Base-by-base conservation (phyloP, 352 stramenopile genomes). In the Phytophthora melonis region DNA sequence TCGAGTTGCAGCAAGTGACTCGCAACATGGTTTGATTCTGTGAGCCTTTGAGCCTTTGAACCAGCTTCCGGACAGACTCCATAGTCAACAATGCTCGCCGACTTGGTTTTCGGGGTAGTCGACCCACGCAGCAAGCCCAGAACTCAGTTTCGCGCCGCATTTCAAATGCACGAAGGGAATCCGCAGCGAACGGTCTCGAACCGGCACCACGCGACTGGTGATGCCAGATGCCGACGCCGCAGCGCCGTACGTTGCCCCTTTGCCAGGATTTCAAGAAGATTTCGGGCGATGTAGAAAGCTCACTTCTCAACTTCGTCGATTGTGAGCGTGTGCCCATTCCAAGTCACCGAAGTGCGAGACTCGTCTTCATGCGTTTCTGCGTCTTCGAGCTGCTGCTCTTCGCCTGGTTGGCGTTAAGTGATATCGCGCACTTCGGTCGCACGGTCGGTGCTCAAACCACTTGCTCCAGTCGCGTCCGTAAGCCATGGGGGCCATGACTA, bases 401-500 rank as follows among this genome's bases (percentile, higher is more conserved):
- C 19, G 55, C 70, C 36, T 47, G 32, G 53, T 68, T 74, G 43
- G 10, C 70, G 49, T 16, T 71, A n/a, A 62, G 47, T 53, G 60
- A 65, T 58, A 3, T 68, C 7, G 27, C 62, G 25, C 21, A 13
- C 54, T 36, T 70, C 36, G 49, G 32, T 53, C 27, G 13, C 7
- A 27, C 14, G 23, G 43, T 58, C 19, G 53, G 63, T 58, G 63
- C 19, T 18, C 62, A 74, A 25, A 58, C 30, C 18, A 36, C 21
- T 3, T 77, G 70, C 41, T 34, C 64, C 8, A 58, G 32, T 13
- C 62, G 70, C 5, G 23, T 75, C 18, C 79, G 79, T 21, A 79
- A 81, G 14, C 23, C 74, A 2, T 86, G 79, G 77, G 64, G 67
- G 6, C 59, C 7, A 67, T 84, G 71, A 79, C 74, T 2, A 34